These are phyloP conservation scores for Ogataea polymorpha DNA, from an alignment of 805 yeast genomes.

Conservation along the genomic window DNA sequence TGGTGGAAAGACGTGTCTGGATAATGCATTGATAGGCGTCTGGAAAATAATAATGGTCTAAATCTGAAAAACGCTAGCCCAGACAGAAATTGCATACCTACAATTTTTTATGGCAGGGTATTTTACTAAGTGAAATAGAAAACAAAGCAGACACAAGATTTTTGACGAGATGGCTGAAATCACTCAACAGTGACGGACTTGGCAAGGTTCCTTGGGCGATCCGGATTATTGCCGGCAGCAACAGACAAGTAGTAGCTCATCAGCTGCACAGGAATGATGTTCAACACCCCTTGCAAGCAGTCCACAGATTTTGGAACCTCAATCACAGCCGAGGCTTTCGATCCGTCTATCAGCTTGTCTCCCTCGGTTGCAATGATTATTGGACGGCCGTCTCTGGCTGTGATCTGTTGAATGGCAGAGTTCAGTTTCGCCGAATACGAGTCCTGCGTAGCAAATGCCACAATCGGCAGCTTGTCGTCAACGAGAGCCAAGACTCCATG, in stretches of 20 bases:
- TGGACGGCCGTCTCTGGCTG: constrained; percentile 97
- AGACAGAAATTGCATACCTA: constrained; percentile 4
- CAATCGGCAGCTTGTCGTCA: constrained; percentile 89
- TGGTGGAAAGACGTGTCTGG: constrained; percentile 47
- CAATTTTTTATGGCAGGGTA: constrained; percentile 10
- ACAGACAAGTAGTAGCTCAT: constrained; percentile 97
- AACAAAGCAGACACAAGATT: constrained; percentile 3
- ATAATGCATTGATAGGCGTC: constrained; percentile 9
- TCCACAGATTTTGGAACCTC: constrained; percentile 96
- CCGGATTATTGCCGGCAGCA: constrained; percentile 92
- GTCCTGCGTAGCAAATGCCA: constrained; percentile 95
- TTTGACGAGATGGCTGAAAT: constrained; percentile 8
- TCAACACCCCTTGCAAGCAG: constrained; percentile 93
- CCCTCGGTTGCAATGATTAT: constrained; percentile 85
- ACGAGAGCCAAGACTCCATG: constrained; percentile 98
- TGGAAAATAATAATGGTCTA: not conserved
- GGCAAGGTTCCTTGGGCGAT: constrained; percentile 98
- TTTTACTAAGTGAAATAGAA: constrained; percentile 8
- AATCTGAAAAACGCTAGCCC: not conserved
- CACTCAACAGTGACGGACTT: constrained; percentile 97
- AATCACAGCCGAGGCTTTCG: constrained; percentile 62
- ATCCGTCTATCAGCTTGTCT: constrained; percentile 57
- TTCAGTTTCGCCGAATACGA: constrained; percentile 93
- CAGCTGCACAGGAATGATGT: constrained; percentile 91
- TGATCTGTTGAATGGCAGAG: constrained; percentile 94